These are phyloP conservation scores for Rasamsonia emersonii DNA, from an alignment of 2,329 filamentous ascomycete species.

Conservation along the genomic window DNA sequence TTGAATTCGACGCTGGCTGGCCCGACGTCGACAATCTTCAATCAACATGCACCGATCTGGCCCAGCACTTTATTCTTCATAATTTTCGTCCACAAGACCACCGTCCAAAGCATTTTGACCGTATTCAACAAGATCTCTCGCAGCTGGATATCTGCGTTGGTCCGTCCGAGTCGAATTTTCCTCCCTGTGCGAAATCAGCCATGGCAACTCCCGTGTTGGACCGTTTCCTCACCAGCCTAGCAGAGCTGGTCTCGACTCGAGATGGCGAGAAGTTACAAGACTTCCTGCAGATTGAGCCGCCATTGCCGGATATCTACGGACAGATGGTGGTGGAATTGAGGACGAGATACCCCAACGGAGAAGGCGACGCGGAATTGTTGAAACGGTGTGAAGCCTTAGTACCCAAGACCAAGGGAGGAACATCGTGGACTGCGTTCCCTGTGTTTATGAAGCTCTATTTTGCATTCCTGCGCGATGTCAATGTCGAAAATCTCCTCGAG, in stretches of 20 bases:
- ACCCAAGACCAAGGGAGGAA: constrained; percentile 55
- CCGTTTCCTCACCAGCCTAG: constrained; percentile 60
- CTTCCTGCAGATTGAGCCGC: constrained; percentile 68
- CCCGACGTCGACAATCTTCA: constrained; percentile 2
- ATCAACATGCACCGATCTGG: constrained; percentile 4
- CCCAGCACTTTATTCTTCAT: neutral
- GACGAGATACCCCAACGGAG: constrained; percentile 44
- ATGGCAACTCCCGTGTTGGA: constrained; percentile 53
- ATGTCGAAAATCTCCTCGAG: constrained; percentile 64
- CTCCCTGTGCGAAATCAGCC: constrained; percentile 8
- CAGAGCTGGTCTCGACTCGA: constrained; percentile 51
- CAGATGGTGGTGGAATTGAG: constrained; percentile 61
- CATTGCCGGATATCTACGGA: constrained; percentile 57
- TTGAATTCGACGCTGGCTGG: constrained; percentile 1
- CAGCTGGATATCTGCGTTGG: neutral
- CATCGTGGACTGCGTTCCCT: constrained; percentile 67
- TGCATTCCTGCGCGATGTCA: constrained; percentile 69
- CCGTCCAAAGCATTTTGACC: neutral
- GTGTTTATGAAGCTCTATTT: constrained; percentile 76
- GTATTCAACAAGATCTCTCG: neutral
- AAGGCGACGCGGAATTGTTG: constrained; percentile 47
- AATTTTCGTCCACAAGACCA: neutral
- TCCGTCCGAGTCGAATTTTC: neutral
- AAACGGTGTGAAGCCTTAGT: constrained; percentile 55
- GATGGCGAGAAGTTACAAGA: constrained; percentile 59